Conservation (phyloP, 2,329 filamentous ascomycete genomes). For the Penicillium sp. region DNA sequence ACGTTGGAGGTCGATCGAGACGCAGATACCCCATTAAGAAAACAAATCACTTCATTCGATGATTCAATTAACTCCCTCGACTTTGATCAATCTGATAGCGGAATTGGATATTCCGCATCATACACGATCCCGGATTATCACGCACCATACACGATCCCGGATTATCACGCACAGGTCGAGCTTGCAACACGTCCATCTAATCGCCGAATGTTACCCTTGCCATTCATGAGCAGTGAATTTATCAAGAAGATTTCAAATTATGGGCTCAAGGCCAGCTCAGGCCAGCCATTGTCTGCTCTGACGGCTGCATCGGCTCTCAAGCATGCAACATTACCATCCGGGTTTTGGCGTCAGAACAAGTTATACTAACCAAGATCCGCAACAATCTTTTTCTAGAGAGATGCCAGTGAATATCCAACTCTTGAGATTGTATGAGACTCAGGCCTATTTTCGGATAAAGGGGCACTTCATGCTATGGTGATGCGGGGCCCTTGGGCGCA, state of each 20-base stretch:
- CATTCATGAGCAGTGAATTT: too few species aligned
- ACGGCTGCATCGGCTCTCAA: neutral
- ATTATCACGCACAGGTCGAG: neutral
- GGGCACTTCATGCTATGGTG: too few species aligned
- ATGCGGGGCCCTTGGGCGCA: too few species aligned
- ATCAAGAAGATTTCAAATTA: neutral
- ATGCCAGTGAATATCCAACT: neutral
- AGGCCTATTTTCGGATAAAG: too few species aligned
- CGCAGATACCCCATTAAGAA: neutral
- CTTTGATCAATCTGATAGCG: neutral
- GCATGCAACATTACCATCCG: neutral
- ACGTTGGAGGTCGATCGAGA: neutral
- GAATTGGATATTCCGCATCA: neutral
- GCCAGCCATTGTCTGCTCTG: neutral
- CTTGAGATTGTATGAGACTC: too few species aligned
- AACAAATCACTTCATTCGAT: neutral
- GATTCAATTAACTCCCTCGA: neutral
- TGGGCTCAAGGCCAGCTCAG: neutral
- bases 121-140: neutral
- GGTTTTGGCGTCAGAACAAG: conserved; percentile 24
- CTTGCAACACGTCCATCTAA: neutral
- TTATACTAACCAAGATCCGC: neutral
- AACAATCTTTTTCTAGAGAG: neutral
- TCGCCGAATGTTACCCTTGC: neutral
- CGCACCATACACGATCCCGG: neutral